Evolutionary conservation across 2,329 filamentous ascomycete genomes (phyloP).

Genomic region (Sclerotinia subarctica): DNA sequence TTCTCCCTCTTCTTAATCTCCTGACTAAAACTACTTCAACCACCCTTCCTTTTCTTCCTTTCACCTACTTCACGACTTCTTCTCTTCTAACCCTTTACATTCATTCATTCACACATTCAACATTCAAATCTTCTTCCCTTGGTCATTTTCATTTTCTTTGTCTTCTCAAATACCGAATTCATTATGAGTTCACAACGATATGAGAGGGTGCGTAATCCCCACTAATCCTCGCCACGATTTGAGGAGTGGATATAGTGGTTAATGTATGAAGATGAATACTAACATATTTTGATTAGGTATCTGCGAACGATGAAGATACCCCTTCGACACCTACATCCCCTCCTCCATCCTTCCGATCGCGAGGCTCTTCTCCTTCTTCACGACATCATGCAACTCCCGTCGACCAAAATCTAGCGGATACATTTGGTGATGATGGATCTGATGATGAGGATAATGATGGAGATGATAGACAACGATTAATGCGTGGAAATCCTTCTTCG

Average conservation of each 20-base stretch:
- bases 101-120: constrained; percentile 28
- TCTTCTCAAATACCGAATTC: constrained; percentile 21
- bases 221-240: constrained; percentile 28
- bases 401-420: constrained; percentile 82
- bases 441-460: constrained; percentile 68
- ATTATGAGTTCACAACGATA: constrained; percentile 45
- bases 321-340: constrained; percentile 48
- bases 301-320: constrained; percentile 55
- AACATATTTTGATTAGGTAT: constrained; percentile 45
- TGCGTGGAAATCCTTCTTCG: constrained; percentile 57
- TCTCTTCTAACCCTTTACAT: constrained; percentile 22
- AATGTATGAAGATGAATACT: constrained; percentile 27
- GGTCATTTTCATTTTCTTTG: constrained; percentile 30
- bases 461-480: constrained; percentile 82
- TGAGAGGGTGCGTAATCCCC: constrained; percentile 50
- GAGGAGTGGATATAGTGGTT: background rate
- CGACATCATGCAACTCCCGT: constrained; percentile 48
- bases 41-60: constrained; percentile 18
- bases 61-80: constrained; percentile 21
- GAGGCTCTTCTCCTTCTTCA: constrained; percentile 64
- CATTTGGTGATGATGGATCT: constrained; percentile 81
- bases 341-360: constrained; percentile 84
- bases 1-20: constrained; percentile 10
- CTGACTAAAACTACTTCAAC: background rate
- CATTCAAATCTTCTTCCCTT: constrained; percentile 23